These are phyloP conservation scores for Dovyalis caffra DNA, from an alignment of 345 rosid genomes.

Conservation along the genomic window DNA sequence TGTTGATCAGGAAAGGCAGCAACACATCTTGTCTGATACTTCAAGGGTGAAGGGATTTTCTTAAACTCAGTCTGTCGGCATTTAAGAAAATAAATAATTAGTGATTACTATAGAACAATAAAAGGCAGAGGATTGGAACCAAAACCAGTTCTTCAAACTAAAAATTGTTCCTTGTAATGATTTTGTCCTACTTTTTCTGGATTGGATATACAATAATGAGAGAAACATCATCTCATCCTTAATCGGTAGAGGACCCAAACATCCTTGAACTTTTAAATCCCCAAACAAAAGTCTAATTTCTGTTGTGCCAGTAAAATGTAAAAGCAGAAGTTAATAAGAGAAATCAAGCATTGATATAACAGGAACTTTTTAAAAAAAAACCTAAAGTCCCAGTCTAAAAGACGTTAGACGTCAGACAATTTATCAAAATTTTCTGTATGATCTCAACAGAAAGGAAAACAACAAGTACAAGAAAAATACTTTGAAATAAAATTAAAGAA, in stretches of 20 bases:
- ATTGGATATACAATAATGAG: background rate
- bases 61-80: constrained; percentile 71
- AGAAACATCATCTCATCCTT: background rate
- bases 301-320: background rate
- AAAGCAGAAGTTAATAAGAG: background rate
- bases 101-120: background rate
- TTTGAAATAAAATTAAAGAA: background rate
- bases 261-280: background rate
- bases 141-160: background rate
- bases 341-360: background rate
- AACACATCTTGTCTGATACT: constrained; percentile 95
- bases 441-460: background rate
- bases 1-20: constrained; percentile 99
- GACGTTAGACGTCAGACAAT: background rate
- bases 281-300: background rate
- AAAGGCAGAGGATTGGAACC: background rate
- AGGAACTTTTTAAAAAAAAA: background rate
- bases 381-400: background rate
- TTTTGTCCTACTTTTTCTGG: background rate
- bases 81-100: constrained; percentile 10
- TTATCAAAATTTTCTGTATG: background rate
- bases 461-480: background rate
- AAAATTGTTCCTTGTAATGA: background rate
- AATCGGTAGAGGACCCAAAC: background rate
- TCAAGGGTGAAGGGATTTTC: constrained; percentile 80